Evolutionary conservation across 2,329 filamentous ascomycete genomes (phyloP).

Genomic region (Lizonia empirigonia): DNA sequence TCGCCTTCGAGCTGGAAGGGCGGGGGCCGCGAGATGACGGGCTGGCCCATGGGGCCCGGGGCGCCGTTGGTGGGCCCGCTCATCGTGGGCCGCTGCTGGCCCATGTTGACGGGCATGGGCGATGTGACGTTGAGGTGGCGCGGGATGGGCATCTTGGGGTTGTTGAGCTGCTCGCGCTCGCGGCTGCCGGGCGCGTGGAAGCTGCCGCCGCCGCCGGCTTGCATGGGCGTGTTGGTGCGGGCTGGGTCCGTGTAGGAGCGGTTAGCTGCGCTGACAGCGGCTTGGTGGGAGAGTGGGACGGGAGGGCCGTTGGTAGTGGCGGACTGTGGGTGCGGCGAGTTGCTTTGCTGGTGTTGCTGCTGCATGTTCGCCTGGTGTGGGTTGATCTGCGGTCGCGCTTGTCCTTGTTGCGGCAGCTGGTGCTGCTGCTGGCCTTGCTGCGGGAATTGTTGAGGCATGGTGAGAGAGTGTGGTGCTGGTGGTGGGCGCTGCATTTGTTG

Average conservation of each 20-base stretch:
- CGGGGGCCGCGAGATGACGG: constrained; percentile 79
- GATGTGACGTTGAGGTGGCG: constrained; percentile 76
- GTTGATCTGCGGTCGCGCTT: constrained; percentile 45
- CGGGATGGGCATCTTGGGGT: constrained; percentile 78
- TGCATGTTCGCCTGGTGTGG: constrained; percentile 43
- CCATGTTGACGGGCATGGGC: constrained; percentile 77
- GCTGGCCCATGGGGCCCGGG: constrained; percentile 84
- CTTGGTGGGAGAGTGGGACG: constrained; percentile 52
- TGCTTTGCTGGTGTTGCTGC: constrained; percentile 44
- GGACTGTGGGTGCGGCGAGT: constrained; percentile 47
- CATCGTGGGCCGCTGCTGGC: constrained; percentile 77
- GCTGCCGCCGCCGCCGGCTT: constrained; percentile 36
- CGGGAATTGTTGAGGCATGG: constrained; percentile 37
- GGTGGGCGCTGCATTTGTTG: constrained; percentile 35
- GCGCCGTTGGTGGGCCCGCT: constrained; percentile 75
- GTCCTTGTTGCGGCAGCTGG: constrained; percentile 37
- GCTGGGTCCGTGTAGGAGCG: constrained; percentile 46
- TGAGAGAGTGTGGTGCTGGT: constrained; percentile 37
- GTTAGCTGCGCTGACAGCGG: constrained; percentile 52
- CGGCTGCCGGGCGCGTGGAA: constrained; percentile 43
- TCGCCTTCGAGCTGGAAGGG: constrained; percentile 88
- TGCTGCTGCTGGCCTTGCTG: constrained; percentile 37
- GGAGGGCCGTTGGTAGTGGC: constrained; percentile 43
- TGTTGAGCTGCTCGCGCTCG: constrained; percentile 51
- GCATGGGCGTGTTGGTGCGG: constrained; percentile 44